Conservation (phyloP, 164 flowering plant genomes). For the Houttuynia cordata region DNA sequence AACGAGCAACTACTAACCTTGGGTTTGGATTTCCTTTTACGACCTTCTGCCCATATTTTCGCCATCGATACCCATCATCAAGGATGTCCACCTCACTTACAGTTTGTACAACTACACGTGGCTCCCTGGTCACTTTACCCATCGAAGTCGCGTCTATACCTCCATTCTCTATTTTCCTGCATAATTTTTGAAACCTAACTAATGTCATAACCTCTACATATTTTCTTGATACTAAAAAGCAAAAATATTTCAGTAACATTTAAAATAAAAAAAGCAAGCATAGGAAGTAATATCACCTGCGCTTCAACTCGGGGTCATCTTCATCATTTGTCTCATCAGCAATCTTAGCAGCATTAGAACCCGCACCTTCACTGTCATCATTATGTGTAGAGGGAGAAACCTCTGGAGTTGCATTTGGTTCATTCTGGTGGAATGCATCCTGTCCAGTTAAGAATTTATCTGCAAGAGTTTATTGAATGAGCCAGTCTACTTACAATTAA, state of each 20-base stretch:
- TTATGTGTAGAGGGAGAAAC: constrained; percentile 16
- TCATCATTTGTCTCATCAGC: constrained; percentile 27
- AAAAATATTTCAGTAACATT: neutral
- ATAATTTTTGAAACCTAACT: neutral
- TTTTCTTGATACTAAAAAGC: neutral
- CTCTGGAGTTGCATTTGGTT: constrained; percentile 12
- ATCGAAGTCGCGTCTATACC: constrained; percentile 11
- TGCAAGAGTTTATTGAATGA: constrained; percentile 9
- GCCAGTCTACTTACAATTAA: neutral
- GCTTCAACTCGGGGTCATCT: constrained; percentile 32
- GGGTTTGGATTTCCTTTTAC: constrained; percentile 32
- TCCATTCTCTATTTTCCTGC: constrained; percentile 15
- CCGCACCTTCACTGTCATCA: constrained; percentile 16
- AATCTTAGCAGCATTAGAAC: constrained; percentile 11
- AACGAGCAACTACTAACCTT: constrained; percentile 9
- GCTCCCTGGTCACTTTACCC: constrained; percentile 19
- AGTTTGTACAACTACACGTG: constrained; percentile 35
- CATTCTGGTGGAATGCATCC: constrained; percentile 14
- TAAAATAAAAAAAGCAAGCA: neutral
- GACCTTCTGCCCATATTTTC: constrained; percentile 30
- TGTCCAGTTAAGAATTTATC: constrained; percentile 20
- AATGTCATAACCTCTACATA: neutral
- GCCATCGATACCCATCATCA: constrained; percentile 33
- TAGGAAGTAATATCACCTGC: constrained; percentile 20
- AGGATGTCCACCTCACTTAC: constrained; percentile 29